Base-by-base conservation (phyloP, 2,329 filamentous ascomycete species). In the Plectosphaerella sp. region DNA sequence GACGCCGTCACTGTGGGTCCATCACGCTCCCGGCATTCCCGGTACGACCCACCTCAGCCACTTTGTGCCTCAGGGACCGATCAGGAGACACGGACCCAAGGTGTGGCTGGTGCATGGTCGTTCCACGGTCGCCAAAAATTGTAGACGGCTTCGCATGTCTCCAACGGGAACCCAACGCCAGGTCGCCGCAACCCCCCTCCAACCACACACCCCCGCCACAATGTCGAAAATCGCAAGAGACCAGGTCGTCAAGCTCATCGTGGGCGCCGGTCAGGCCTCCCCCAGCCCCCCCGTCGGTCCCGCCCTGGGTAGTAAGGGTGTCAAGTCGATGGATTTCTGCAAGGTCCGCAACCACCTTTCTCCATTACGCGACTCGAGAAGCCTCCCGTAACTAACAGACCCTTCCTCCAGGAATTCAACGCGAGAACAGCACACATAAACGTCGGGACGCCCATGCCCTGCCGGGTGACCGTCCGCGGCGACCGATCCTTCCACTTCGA, bases 291-390 rank as follows among this genome's bases (percentile, higher is more conserved):
- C 94, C 5, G 92, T 99, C 64, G 94, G 94, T 78, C 94, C 94
- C 53, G 94, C 94, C 50, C 82, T 99, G 59, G 94, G 94, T 74
- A 93, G 87, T 70, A 97, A 97, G 78, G 94, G 94, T 78, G 89
- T 99, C 57, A 99, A 99, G 78, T 95, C 89, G 53, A 99, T 99
- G 87, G 94, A 99, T 74, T 99, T 97, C 71, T 97, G 94, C 84
- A 97, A 97, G 82, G 93, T 96, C 55, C 55, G 46, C 5, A 22
- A 3, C 24, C 9, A 12, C 16, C 28, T 33, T 28, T 9, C 8
- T 33, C 28, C 28, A 33, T 33, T 25, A 4, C 37, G 9, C 25
- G 28, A 33, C 24, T 51, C 25, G 25, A 53, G 46, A 49, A 16
- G 42, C 47, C 52, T 49, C n/a, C 35, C 45, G n/a, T 52, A 42